Evolutionary conservation across 2,329 filamentous ascomycete species (phyloP), one percentile per base, ranked within the genome.

Genomic region (Fusarium verrucosum): DNA sequence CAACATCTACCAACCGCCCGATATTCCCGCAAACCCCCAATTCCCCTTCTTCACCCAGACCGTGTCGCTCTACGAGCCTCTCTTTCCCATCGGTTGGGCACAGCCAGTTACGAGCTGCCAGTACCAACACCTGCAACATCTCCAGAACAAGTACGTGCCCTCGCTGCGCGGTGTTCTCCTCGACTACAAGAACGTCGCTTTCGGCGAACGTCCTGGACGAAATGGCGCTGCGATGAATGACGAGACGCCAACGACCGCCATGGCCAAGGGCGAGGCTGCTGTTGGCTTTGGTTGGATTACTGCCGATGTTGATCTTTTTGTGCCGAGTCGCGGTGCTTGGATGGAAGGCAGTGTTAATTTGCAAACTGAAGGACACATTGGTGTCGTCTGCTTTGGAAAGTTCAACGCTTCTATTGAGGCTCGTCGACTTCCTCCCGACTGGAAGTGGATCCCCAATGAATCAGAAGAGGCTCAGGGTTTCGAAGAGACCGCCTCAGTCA

Each of bases 401-500:
- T 98, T 98, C 83, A 96, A 95, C 69, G 92, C 94, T 2, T 92
- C 90, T 38, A 91, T 99, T 58, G 90, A 94, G 70, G 84, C 89
- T 20, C 86, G 86, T 60, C 84, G 92, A 32, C 81, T 99, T 16
- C 95, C 95, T 0, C 77, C 80, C 14, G 84, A 85, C 22, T 99
- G 94, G 95, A 87, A 81, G 61, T 98, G 92, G 90, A 83, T 92
- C 16, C 86, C 88, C 11, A 83, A 87, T 30, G 81, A 79, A 51
- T 72, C 77, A 8, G 68, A 73, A 3, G 77, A 80, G 45, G 77
- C 76, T 0, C 69, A 73, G 13, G 75, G 73, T 25, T 78, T 83
- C 51, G 81, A 84, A 43, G 75, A 79, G 54, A 77, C 75, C 5
- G 77, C 75, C 14, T 78, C 78, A 16, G 74, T 79, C 53, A 75